A percentile compares a stretch with the other conserved stretches of the same genome.
phyloP scores from a whole-genome alignment of 805 yeast species.

The Wickerhamiella sergipiensis region DNA sequence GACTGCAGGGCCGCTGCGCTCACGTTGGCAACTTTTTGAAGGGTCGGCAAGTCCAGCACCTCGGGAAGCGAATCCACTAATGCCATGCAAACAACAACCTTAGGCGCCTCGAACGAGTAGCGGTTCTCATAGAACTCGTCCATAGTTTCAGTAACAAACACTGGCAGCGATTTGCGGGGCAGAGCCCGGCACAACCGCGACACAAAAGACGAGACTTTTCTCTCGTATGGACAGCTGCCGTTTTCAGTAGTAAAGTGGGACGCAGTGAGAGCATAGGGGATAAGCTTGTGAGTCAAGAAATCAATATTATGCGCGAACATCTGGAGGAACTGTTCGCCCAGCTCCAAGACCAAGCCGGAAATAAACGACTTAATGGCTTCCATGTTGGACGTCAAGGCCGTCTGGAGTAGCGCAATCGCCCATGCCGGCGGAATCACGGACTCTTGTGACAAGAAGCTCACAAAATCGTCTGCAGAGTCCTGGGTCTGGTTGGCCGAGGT shows the following conservation, averaged over 20 bases:
- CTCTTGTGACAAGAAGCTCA: constrained; percentile 34
- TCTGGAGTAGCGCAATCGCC: constrained; percentile 59
- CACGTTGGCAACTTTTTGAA: constrained; percentile 11
- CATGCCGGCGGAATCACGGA: constrained; percentile 52
- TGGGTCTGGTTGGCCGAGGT: constrained; percentile 76
- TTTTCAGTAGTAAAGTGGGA: constrained; percentile 36
- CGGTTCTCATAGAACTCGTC: constrained; percentile 34
- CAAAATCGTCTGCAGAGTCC: constrained; percentile 56
- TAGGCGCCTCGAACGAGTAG: constrained; percentile 45
- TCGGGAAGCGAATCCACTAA: constrained; percentile 3
- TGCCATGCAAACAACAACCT: constrained; percentile 9
- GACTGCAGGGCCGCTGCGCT: constrained; percentile 8
- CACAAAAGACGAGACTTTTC: constrained; percentile 28
- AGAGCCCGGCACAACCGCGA: constrained; percentile 25
- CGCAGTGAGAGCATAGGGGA: constrained; percentile 53
- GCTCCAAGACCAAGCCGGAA: constrained; percentile 38
- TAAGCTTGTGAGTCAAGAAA: constrained; percentile 31
- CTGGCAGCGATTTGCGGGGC: constrained; percentile 18
- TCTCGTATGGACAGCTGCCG: neutral
- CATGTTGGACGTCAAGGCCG: constrained; percentile 64
- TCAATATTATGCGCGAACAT: constrained; percentile 32
- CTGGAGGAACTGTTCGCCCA: constrained; percentile 34
- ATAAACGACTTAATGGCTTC: constrained; percentile 62
- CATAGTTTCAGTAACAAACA: constrained; percentile 26
- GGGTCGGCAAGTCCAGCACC: constrained; percentile 3